Base-by-base conservation (phyloP, 2,329 filamentous ascomycete genomes). In the Ascochyta clinopodiicola region DNA sequence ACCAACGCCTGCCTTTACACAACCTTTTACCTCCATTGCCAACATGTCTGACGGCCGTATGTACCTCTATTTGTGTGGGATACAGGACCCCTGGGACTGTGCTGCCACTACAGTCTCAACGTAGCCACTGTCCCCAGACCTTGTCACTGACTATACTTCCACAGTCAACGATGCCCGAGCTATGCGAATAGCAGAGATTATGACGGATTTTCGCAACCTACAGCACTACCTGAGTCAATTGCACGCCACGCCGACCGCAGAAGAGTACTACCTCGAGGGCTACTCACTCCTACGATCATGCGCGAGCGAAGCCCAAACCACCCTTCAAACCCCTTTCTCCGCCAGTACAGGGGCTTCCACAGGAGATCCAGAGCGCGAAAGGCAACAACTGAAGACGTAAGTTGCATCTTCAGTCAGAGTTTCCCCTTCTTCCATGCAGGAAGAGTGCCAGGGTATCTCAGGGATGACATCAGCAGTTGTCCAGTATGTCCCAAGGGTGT, bases 161-260 rank as follows among this genome's bases (percentile, higher is more conserved):
- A 37, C 51, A 88, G 86, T 86, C 64, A 88, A 88, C 68, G 81
- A 87, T 69, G 84, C 84, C 55, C 83, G 86, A 67, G 85, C 86
- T 44, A 78, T 88, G 71, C 82, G 86, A 63, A 76, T 88, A 61
- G 79, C 84, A 42, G 86, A 88, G 72, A 81, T 88, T 68, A 85
- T 88, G 77, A 82, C 81, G 60, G 86, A 88, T 75, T 88, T 85
- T 69, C 83, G 85, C 48, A 85, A 83, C 51, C 75, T 87, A 4
- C 82, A 87, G 60, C 73, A 82, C 59, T 84, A 86, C 68, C 84
- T 88, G 52, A 78, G 80, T 27, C 79, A 84, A 57, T 79, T 85
- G 55, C 79, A 81, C 55, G 77, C 80, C 25, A 78, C 78, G 19
- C 78, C 81, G 27, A 77, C 81, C 4, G 75, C 81, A 36, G 82